phyloP scores from a whole-genome alignment of 1,284 basidiomycete species.

The Neolentinus lepideus region DNA sequence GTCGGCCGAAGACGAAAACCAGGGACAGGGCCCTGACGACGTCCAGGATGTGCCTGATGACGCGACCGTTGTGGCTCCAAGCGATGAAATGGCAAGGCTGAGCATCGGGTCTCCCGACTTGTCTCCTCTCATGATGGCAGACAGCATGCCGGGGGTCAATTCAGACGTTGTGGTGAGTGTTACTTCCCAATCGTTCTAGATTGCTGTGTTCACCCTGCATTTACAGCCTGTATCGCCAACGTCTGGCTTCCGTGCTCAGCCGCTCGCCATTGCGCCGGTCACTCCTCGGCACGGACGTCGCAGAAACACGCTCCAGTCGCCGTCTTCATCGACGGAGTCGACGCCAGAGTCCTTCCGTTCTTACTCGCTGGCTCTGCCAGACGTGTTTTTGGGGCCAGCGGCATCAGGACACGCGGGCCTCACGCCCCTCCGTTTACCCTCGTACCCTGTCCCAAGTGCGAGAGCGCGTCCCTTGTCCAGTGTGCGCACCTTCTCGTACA shows the following conservation, averaged over 20 bases:
- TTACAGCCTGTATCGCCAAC: not conserved
- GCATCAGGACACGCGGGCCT: not conserved
- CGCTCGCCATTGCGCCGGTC: conserved; percentile 3
- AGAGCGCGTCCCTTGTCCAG: not conserved
- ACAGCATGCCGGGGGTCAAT: not conserved
- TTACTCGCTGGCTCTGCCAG: not conserved
- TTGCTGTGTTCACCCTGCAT: not conserved
- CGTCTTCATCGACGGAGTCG: conserved; percentile 7
- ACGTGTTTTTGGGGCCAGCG: not conserved
- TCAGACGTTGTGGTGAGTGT: not conserved
- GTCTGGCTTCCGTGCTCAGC: not conserved
- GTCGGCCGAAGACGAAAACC: conserved; percentile 7
- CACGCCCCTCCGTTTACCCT: not conserved
- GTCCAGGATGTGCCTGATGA: conserved; percentile 5
- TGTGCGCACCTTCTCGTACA: not conserved
- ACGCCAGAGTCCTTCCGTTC: conserved; percentile 7
- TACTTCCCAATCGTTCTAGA: not conserved
- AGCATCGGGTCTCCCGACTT: not conserved
- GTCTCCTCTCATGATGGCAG: not conserved
- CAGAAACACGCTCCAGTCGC: not conserved
- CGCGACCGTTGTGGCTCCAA: not conserved
- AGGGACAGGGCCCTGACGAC: conserved; percentile 28
- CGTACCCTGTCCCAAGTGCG: conserved; percentile 2
- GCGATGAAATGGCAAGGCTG: conserved; percentile 4
- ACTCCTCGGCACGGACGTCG: not conserved